Evolutionary conservation across 75 land plant species (phyloP).

Genomic region (Isoetes taiwanensis): DNA sequence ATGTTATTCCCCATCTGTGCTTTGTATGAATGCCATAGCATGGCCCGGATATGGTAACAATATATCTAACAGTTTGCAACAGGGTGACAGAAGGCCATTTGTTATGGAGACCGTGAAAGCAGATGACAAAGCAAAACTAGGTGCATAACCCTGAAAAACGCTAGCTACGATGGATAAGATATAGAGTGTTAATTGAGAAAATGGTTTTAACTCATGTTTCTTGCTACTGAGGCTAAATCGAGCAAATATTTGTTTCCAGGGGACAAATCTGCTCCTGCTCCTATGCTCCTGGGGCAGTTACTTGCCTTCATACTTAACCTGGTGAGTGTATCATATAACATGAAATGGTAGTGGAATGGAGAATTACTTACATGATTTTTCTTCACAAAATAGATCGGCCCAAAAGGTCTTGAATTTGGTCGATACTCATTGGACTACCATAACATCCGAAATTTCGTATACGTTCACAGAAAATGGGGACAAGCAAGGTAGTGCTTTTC

Average conservation of each 20-base stretch:
- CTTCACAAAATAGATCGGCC: conserved; percentile 50
- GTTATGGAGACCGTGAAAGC: conserved; percentile 98
- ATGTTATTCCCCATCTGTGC: neutral
- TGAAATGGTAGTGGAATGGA: neutral
- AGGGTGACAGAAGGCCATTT: conserved; percentile 78
- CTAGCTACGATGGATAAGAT: no score
- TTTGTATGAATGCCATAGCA: no score
- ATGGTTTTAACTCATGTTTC: no score
- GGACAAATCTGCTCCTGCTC: conserved; percentile 67
- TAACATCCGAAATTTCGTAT: conserved; percentile 73
- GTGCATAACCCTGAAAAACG: no score
- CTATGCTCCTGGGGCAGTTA: conserved; percentile 72
- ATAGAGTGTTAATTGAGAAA: no score
- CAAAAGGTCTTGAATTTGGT: conserved; percentile 94
- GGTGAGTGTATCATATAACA: conserved; percentile 27
- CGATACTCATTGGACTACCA: conserved; percentile 98
- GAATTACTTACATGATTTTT: neutral
- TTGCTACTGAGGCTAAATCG: no score
- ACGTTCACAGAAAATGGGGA: conserved; percentile 79
- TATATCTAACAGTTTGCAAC: no score
- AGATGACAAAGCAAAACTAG: conserved; percentile 86
- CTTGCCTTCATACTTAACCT: conserved; percentile 86
- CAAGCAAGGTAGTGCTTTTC: conserved; percentile 47
- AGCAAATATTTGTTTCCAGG: conserved; percentile 41
- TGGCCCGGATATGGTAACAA: no score